A percentile compares a stretch with the other conserved stretches of the same genome.
Conservation (phyloP, 208 protist species). For the Trypanosoma mega region DNA sequence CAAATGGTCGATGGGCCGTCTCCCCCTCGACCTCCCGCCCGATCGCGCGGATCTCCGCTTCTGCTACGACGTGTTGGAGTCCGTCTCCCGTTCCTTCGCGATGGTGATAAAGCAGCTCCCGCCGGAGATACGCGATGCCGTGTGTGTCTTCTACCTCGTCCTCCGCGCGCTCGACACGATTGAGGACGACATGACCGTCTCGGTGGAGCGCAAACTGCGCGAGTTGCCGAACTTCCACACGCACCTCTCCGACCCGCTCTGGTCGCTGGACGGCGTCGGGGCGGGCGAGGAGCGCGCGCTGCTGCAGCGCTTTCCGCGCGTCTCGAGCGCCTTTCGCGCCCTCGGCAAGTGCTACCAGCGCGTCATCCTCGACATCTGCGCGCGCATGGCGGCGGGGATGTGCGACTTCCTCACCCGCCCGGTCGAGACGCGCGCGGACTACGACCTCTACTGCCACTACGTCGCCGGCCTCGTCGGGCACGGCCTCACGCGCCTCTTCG, state of each 20-base stretch:
- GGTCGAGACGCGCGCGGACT: constrained; percentile 86
- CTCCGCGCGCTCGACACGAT: constrained; percentile 95
- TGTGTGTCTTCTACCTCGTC: constrained; percentile 97
- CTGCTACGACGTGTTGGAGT: constrained; percentile 90
- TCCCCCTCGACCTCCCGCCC: constrained; percentile 26
- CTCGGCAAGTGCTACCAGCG: constrained; percentile 72
- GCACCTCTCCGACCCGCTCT: constrained; percentile 48
- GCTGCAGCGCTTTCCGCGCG: constrained; percentile 63
- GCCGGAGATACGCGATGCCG: constrained; percentile 76
- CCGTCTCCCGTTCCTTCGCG: constrained; percentile 92
- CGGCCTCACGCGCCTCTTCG: constrained; percentile 93
- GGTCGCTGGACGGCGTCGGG: constrained; percentile 56
- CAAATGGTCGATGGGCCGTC: constrained; percentile 53
- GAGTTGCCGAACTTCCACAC: constrained; percentile 82
- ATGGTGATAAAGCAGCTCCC: constrained; percentile 93
- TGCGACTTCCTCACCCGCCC: constrained; percentile 81
- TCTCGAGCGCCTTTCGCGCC: constrained; percentile 60
- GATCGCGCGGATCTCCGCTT: constrained; percentile 68
- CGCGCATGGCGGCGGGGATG: constrained; percentile 94
- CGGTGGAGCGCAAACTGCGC: constrained; percentile 59
- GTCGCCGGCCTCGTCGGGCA: constrained; percentile 97
- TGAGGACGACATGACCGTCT: constrained; percentile 93
- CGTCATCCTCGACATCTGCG: constrained; percentile 93
- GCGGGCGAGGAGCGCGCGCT: constrained; percentile 69
- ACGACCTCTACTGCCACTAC: constrained; percentile 97